A percentile compares a stretch with the other conserved stretches of the same genome.
These are phyloP conservation scores for Solanum hybrid DNA, from an alignment of 305 asterid genomes.

Conservation along the genomic window DNA sequence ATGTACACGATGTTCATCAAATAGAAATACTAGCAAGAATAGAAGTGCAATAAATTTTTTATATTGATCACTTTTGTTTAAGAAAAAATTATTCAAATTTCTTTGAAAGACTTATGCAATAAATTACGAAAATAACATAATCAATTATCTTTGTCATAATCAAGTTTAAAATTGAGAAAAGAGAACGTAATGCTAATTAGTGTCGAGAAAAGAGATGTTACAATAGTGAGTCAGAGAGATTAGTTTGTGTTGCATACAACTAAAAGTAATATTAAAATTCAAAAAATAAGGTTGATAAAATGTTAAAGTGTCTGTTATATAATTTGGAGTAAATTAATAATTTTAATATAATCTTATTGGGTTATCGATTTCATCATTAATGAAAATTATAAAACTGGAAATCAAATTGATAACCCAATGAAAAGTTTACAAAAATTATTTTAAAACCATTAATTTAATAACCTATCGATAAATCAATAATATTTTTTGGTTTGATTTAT, in stretches of 20 bases:
- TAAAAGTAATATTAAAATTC: too few species aligned
- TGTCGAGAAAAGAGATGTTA: neutral
- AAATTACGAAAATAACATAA: neutral
- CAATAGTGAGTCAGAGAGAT: neutral
- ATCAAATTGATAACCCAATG: neutral
- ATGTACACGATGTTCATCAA: neutral
- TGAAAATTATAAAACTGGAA: too few species aligned
- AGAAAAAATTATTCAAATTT: neutral
- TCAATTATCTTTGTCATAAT: neutral
- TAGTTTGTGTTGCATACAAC: neutral
- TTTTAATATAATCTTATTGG: neutral
- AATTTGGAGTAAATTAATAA: neutral
- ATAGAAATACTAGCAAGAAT: neutral
- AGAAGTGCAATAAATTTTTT: neutral
- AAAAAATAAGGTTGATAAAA: neutral
- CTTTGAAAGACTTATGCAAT: neutral
- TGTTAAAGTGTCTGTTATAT: neutral
- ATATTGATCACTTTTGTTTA: neutral
- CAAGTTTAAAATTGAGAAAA: neutral
- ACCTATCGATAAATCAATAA: neutral
- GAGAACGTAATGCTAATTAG: neutral
- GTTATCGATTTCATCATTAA: neutral
- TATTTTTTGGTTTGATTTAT: neutral
- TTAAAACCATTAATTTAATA: neutral
- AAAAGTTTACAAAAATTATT: neutral